These are phyloP conservation scores for Talaromyces adpressus DNA, from an alignment of 495 filamentous ascomycete species.

Conservation along the genomic window DNA sequence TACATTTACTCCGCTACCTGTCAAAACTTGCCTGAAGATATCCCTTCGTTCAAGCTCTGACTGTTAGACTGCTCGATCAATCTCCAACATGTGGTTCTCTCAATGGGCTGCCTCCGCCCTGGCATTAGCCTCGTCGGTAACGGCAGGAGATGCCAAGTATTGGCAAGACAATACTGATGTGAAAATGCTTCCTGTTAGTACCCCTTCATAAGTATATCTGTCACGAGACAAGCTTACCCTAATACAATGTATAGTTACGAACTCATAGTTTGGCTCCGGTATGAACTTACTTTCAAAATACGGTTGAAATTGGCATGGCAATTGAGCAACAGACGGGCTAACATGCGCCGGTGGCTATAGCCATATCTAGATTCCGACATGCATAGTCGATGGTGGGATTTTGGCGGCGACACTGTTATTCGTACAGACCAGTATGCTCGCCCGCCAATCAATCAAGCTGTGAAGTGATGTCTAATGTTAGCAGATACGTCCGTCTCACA, in stretches of 20 bases:
- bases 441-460: neutral
- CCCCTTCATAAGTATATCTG: neutral
- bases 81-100: conserved; percentile 5
- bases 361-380: conserved; percentile 97
- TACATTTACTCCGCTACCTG: neutral
- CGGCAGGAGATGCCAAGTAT: neutral
- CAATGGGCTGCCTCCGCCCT: conserved; percentile 3
- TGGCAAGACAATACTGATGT: conserved; percentile 24
- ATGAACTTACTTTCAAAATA: neutral
- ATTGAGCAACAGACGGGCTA: neutral
- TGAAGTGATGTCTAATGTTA: neutral
- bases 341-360: conserved; percentile 30
- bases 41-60: neutral
- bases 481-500: conserved; percentile 85
- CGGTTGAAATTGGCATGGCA: neutral
- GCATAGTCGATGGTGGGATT: conserved; percentile 99
- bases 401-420: conserved; percentile 91
- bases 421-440: conserved; percentile 76
- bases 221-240: neutral
- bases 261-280: conserved; percentile 63
- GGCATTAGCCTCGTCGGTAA: neutral
- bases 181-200: conserved; percentile 49
- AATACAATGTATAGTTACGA: conserved; percentile 48
- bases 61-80: neutral
- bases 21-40: neutral